These are phyloP conservation scores for Trametes elegans DNA, from an alignment of 768 basidiomycete genomes.

Conservation along the genomic window DNA sequence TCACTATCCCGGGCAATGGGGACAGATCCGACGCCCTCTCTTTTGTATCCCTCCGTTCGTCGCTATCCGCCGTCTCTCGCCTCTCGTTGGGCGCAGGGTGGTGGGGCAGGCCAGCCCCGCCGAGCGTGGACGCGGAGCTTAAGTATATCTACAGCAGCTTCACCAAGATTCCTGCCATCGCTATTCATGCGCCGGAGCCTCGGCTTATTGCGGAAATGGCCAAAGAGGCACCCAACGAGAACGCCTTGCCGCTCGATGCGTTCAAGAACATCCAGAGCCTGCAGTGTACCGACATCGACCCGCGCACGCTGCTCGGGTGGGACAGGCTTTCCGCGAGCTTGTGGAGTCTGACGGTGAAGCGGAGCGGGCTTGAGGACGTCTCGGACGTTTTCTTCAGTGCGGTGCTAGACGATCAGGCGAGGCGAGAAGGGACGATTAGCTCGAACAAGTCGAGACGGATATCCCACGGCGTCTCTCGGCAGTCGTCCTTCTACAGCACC, in stretches of 20 bases:
- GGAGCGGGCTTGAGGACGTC: constrained; percentile 81
- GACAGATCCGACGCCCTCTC: constrained; percentile 77
- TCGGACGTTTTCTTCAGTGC: constrained; percentile 73
- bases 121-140: constrained; percentile 67
- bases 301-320: constrained; percentile 81
- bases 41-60: constrained; percentile 71
- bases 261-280: constrained; percentile 85
- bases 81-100: constrained; percentile 72
- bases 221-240: constrained; percentile 66
- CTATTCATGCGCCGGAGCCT: constrained; percentile 60
- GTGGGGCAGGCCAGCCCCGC: constrained; percentile 64
- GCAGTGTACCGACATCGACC: constrained; percentile 79
- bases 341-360: constrained; percentile 69
- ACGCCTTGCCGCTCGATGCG: constrained; percentile 74
- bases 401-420: constrained; percentile 71
- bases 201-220: constrained; percentile 68
- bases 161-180: constrained; percentile 83
- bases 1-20: constrained; percentile 49
- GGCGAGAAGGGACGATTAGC: constrained; percentile 54
- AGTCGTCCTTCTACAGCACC: constrained; percentile 48
- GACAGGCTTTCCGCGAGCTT: constrained; percentile 70
- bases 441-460: constrained; percentile 45
- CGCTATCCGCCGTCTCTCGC: constrained; percentile 71
- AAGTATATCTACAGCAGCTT: constrained; percentile 88
- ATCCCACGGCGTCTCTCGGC: constrained; percentile 31